Percentiles rank a stretch among this genome's conserved stretches.
Conservation (phyloP, 441 rosid species). For the Dalechampia spathulata region DNA sequence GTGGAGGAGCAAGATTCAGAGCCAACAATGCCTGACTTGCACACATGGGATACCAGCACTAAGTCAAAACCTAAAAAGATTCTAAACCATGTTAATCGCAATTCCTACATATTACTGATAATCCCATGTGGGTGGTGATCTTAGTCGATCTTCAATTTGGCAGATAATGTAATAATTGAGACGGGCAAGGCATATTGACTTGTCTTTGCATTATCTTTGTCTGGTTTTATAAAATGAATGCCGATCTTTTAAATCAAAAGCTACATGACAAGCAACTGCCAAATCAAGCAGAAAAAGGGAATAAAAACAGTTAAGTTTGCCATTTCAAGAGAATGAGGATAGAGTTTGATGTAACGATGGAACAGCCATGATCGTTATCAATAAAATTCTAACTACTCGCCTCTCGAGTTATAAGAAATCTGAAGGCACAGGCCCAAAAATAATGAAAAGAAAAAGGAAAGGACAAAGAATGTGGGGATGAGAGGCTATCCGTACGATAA, state of each 20-base stretch:
- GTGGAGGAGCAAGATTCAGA: background rate
- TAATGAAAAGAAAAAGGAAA: background rate
- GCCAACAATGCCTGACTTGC: background rate
- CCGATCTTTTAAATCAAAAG: background rate
- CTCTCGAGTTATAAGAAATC: background rate
- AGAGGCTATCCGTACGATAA: constrained; percentile 3
- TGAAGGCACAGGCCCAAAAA: no score
- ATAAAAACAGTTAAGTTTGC: background rate
- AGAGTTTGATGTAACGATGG: background rate
- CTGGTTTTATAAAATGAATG: background rate
- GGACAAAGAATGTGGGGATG: background rate
- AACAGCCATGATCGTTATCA: background rate
- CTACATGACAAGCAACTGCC: background rate
- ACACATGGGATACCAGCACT: background rate
- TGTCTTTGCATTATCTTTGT: background rate
- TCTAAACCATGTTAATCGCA: no score
- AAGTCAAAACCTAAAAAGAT: background rate
- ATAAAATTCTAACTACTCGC: background rate
- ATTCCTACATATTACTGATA: no score
- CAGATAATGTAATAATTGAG: background rate
- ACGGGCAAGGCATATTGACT: background rate
- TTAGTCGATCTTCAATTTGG: background rate
- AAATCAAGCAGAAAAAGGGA: background rate
- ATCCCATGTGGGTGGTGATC: background rate
- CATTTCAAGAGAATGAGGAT: background rate